Conservation (phyloP, 495 filamentous ascomycete species). For the Penicillium simplicissimum region DNA sequence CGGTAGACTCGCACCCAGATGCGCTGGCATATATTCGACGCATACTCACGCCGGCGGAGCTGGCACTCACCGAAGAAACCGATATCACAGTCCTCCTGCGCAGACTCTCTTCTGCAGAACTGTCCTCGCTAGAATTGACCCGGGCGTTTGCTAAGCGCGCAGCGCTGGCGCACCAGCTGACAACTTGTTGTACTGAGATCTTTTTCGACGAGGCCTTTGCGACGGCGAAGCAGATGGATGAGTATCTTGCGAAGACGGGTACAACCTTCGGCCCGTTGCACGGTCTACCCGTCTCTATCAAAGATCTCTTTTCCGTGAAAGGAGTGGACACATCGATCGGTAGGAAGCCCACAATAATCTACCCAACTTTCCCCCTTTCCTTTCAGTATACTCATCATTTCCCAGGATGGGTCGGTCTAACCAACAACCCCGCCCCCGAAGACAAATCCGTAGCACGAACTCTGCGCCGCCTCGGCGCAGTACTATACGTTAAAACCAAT, state of each 20-base stretch:
- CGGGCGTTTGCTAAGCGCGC: constrained; percentile 62
- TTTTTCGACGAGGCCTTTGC: constrained; percentile 54
- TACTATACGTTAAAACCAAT: constrained; percentile 66
- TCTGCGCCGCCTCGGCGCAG: constrained; percentile 43
- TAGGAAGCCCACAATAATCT: too few relatives aligned
- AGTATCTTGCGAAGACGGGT: constrained; percentile 37
- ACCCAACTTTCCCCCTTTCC: too few relatives aligned
- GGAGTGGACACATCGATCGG: constrained; percentile 53
- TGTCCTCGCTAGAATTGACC: constrained; percentile 49
- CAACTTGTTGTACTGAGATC: constrained; percentile 66
- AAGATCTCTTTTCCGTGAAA: constrained; percentile 64
- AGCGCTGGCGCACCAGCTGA: constrained; percentile 57
- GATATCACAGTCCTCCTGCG: constrained; percentile 43
- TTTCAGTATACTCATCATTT: not conserved
- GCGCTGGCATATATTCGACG: constrained; percentile 25
- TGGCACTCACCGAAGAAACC: constrained; percentile 52
- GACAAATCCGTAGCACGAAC: constrained; percentile 34
- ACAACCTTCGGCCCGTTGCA: constrained; percentile 62
- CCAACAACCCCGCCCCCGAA: constrained; percentile 30
- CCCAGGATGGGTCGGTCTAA: constrained; percentile 41
- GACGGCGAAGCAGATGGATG: constrained; percentile 44
- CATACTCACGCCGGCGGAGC: constrained; percentile 48
- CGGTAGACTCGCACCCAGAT: constrained; percentile 23
- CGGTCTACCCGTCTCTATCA: constrained; percentile 67
- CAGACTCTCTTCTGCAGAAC: constrained; percentile 44